phyloP scores from a whole-genome alignment of 495 filamentous ascomycete species.

The Xylaria flabelliformis region DNA sequence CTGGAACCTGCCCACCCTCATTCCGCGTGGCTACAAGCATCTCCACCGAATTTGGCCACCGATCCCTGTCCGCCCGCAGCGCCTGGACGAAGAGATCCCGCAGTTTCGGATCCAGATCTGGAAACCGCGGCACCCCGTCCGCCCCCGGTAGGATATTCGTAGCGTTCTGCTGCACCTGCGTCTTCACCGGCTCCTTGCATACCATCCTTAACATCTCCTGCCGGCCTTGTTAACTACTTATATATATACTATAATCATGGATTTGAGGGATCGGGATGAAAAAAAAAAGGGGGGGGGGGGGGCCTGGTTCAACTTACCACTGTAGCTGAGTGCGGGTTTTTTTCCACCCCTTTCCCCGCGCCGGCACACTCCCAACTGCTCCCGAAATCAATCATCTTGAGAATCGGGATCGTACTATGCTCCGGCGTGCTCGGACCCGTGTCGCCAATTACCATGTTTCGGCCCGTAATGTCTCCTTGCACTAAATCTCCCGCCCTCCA shows the following conservation, averaged over 20 bases:
- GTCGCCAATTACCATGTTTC: conserved; percentile 7
- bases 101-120: neutral
- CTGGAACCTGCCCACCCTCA: neutral
- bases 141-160: neutral
- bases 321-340: neutral
- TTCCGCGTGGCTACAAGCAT: neutral
- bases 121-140: neutral
- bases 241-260: neutral
- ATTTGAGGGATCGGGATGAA: too few relatives aligned
- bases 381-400: conserved; percentile 16
- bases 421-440: neutral
- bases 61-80: neutral
- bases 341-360: neutral
- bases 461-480: neutral
- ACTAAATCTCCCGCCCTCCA: neutral
- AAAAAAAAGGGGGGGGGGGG: neutral
- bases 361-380: neutral
- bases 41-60: neutral
- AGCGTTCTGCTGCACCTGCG: neutral
- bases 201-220: conserved; percentile 1
- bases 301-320: neutral
- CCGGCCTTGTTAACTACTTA: neutral
- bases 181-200: neutral
- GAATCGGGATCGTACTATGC: neutral
- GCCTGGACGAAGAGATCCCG: conserved; percentile 5